These are phyloP conservation scores for Thymus mandschuricus DNA, from an alignment of 257 asterid genomes.

Conservation along the genomic window DNA sequence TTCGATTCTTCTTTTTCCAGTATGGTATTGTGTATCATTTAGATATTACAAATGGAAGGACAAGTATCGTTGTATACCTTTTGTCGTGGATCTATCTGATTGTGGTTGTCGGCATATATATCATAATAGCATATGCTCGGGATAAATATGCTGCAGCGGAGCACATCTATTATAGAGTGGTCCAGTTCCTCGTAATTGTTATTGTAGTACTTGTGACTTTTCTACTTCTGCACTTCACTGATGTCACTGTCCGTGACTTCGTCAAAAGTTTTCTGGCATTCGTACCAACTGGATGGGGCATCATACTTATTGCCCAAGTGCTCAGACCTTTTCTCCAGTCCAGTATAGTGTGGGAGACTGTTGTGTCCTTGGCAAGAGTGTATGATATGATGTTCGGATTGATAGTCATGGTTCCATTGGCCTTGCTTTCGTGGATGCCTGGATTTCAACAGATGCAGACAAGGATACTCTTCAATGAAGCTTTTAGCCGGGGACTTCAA, in stretches of 20 bases:
- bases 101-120: constrained; percentile 57
- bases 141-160: constrained; percentile 74
- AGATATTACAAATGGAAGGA: constrained; percentile 46
- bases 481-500: constrained; percentile 94
- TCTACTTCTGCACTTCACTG: constrained; percentile 57
- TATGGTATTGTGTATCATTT: constrained; percentile 92
- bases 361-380: constrained; percentile 85
- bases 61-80: constrained; percentile 75
- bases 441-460: constrained; percentile 94
- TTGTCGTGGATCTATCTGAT: constrained; percentile 83
- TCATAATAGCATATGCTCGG: constrained; percentile 67
- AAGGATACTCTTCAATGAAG: constrained; percentile 85
- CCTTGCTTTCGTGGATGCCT: constrained; percentile 92
- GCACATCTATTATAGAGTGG: constrained; percentile 76
- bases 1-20: constrained; percentile 94
- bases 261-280: constrained; percentile 80
- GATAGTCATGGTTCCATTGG: constrained; percentile 87
- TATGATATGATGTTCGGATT: constrained; percentile 87
- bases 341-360: constrained; percentile 82
- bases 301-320: constrained; percentile 86
- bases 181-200: constrained; percentile 74
- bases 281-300: constrained; percentile 97
- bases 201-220: constrained; percentile 52
- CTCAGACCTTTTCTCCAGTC: constrained; percentile 84
- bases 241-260: constrained; percentile 51